Percentiles rank a stretch among this genome's conserved stretches.
Evolutionary conservation across 2,329 filamentous ascomycete species (phyloP).

Genomic region (Ophiocordyceps camponoti-floridani): DNA sequence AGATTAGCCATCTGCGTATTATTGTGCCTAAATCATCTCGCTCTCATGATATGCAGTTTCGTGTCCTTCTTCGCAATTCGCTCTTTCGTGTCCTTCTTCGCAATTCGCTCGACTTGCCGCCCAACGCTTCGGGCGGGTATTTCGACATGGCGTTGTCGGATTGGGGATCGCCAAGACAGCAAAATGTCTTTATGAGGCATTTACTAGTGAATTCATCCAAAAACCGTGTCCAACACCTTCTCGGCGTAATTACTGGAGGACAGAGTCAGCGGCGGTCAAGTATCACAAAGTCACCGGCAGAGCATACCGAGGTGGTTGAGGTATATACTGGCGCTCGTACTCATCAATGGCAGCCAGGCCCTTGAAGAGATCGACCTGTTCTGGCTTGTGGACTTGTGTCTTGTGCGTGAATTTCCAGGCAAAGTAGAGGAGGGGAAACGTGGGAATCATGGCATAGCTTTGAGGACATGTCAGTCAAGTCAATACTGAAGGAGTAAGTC

Average conservation of each 20-base stretch:
- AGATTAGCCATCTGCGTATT: too few species aligned
- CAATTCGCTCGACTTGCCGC: too few species aligned
- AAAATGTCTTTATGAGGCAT: background rate
- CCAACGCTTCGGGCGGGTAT: too few species aligned
- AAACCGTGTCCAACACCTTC: conserved; percentile 6
- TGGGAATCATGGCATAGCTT: conserved; percentile 52
- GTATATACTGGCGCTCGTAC: conserved; percentile 43
- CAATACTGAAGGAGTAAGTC: background rate
- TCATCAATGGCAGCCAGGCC: conserved; percentile 50
- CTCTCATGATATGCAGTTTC: too few species aligned
- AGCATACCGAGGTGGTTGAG: conserved; percentile 31
- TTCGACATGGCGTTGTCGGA: too few species aligned
- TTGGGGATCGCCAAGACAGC: too few species aligned
- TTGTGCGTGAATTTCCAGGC: conserved; percentile 55
- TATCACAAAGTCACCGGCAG: background rate
- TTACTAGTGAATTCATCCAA: conserved; percentile 2
- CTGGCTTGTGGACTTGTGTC: conserved; percentile 36
- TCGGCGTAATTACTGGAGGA: conserved; percentile 6
- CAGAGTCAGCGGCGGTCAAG: background rate
- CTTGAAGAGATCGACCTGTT: conserved; percentile 43
- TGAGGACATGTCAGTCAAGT: background rate
- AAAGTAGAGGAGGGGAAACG: conserved; percentile 51
- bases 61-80: too few species aligned
- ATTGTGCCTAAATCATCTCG: too few species aligned
- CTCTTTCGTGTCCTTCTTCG: too few species aligned